Base-by-base conservation (phyloP, 139 green algal species). In the Klebsormidium nitens region DNA sequence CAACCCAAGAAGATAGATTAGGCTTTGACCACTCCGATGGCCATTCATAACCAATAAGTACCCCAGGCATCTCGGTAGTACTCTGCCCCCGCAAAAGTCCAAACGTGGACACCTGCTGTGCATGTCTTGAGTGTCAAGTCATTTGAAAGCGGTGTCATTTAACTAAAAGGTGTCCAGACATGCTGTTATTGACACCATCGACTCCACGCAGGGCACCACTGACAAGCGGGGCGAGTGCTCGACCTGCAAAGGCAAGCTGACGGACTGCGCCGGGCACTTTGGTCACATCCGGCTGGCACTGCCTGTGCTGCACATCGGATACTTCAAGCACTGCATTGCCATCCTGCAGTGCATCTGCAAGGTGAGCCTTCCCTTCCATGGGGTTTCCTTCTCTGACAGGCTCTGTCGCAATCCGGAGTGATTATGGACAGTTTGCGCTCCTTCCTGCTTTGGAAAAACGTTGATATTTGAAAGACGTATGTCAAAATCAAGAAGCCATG, bases 321-420 rank as follows among this genome's bases (percentile, higher is more conserved):
- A 96, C 87, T 95, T 96, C 82, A 93, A 93, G 64, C 87, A 87
- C 74, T 68, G 81, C 14, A 39, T 85, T 2, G 23, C 31, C 59
- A 87, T 95, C 34, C 84, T 99, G 79, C 91, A 98, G 83, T 94
- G 86, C 85, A 95, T 99, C 72, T 99, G 94, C 87, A 98, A 99
- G 84, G 52, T 76, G 35, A n/a, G n/a, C n/a, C n/a, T n/a, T n/a
- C n/a, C n/a, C n/a, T n/a, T n/a, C n/a, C n/a, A n/a, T n/a, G n/a
- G n/a, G n/a, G n/a, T n/a, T n/a, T n/a, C n/a, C n/a, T n/a, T n/a
- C n/a, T n/a, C n/a, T n/a, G n/a, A n/a, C n/a, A n/a, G n/a, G n/a
- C n/a, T n/a, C n/a, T n/a, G n/a, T n/a, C n/a, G n/a, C n/a, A n/a
- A n/a, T n/a, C n/a, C n/a, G n/a, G n/a, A n/a, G n/a, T n/a, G n/a